Base-by-base conservation (phyloP, 1,139 yeast genomes). In the Taiozyma sp. region DNA sequence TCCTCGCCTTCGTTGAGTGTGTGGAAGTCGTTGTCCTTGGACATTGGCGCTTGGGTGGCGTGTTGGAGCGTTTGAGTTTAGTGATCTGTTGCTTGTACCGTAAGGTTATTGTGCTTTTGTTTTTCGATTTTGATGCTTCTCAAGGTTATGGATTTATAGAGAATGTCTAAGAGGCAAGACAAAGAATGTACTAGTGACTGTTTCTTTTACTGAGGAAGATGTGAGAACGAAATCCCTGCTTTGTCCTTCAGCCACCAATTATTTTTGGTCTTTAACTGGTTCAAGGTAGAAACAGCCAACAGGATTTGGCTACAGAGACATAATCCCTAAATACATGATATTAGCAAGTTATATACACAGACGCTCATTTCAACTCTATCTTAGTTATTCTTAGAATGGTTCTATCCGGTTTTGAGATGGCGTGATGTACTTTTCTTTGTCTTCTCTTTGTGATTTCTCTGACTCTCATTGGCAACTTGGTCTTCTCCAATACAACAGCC, bases 401-500 rank as follows among this genome's bases (percentile, higher is more conserved):
- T 62, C 89, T 81, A 62, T 80, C 83, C 54, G 88, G 92, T 71
- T 92, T 91, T 49, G 85, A 86, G 22, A 80, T 80, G 42, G 84
- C 81, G 55, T 91, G 93, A 66, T 90, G 85, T 47, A 81, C 81
- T 65, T 91, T 88, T 72, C 99, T 81, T 62, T 90, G 80, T 71
- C 98, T 83, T 67, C 86, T 84, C 68, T 87, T 88, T 8, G 85
- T 83, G 50, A 78, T 74, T 57, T 80, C 84, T 66, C 81, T 84
- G 45, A 84, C 78, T 58, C 82, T 77, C 70, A 87, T 80, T 56
- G 95, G 96, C 58, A 87, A 87, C 62, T 88, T 81, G 2, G 97
- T 88, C 71, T 90, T 87, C 65, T 92, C 99, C 34, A 89, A 71
- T 46, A 93, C 92, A 30, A 81, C 80, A 19, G 96, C 99, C 55